Conservation (phyloP, 306 rosid species). For the Inga oerstediana region DNA sequence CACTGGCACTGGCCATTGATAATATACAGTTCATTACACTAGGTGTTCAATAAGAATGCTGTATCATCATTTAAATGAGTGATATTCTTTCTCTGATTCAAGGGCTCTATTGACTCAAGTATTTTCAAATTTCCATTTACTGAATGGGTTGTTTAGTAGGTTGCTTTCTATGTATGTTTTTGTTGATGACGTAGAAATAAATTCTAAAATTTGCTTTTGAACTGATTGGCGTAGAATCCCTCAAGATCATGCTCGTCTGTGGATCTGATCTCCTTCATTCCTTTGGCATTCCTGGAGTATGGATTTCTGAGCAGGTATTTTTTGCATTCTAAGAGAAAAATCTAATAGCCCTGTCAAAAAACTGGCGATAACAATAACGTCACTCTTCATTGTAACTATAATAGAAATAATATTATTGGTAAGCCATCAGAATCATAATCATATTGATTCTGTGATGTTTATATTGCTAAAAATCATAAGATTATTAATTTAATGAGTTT, state of each 20-base stretch:
- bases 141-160: constrained; percentile 2
- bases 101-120: not conserved
- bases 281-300: constrained; percentile 71
- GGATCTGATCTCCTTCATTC: constrained; percentile 94
- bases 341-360: not conserved
- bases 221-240: constrained; percentile 59
- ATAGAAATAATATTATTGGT: not conserved
- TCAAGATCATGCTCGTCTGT: constrained; percentile 84
- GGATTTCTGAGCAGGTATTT: constrained; percentile 78
- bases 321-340: constrained; percentile 3
- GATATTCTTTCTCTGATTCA: not conserved
- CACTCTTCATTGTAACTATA: not conserved
- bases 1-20: not conserved
- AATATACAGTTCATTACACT: not conserved
- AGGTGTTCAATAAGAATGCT: not conserved
- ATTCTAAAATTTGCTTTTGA: constrained; percentile 13
- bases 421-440: not conserved
- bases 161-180: too few species aligned
- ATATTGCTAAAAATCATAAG: not conserved
- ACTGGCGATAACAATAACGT: not conserved
- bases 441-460: not conserved
- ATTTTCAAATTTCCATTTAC: constrained; percentile 11
- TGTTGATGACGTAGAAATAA: constrained; percentile 22
- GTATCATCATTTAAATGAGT: not conserved
- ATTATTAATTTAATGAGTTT: too few species aligned